Percentiles rank a stretch among this genome's conserved stretches.
Conservation (phyloP, 31 red algal genomes). For the Odonthalia washingtoniensis region DNA sequence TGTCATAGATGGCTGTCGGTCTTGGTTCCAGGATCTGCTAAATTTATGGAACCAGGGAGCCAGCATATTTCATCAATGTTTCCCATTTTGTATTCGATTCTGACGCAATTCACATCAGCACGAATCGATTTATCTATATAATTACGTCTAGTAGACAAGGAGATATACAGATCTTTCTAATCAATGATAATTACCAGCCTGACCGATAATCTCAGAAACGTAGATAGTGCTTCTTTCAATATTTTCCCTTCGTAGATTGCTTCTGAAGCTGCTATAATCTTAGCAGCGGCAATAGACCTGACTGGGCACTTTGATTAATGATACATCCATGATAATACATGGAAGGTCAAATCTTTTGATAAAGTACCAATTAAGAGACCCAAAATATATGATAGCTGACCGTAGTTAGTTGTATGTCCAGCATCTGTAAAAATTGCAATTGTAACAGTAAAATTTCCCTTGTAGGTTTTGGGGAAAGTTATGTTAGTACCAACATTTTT, state of each 20-base stretch:
- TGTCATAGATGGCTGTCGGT: too few species aligned
- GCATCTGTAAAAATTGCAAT: background rate
- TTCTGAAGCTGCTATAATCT: slow-evolving; percentile 8
- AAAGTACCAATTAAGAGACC: background rate
- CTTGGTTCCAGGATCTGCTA: background rate
- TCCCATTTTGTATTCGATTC: background rate
- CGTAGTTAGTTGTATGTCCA: background rate
- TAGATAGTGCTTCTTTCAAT: background rate
- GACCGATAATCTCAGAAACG: background rate
- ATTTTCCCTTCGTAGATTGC: background rate
- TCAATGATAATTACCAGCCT: background rate
- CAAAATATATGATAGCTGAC: background rate
- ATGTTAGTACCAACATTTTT: background rate
- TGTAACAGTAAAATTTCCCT: background rate
- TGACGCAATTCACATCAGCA: background rate
- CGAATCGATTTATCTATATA: background rate
- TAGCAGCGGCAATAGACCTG: background rate
- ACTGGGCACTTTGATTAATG: slow-evolving; percentile 13
- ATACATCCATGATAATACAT: slow-evolving; percentile 6
- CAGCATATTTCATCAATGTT: background rate
- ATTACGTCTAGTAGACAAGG: slow-evolving; percentile 3
- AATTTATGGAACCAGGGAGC: background rate
- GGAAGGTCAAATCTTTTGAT: background rate
- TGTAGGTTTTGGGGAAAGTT: background rate
- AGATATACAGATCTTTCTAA: background rate